phyloP scores from a whole-genome alignment of 768 basidiomycete genomes.

The Panus rudis region DNA sequence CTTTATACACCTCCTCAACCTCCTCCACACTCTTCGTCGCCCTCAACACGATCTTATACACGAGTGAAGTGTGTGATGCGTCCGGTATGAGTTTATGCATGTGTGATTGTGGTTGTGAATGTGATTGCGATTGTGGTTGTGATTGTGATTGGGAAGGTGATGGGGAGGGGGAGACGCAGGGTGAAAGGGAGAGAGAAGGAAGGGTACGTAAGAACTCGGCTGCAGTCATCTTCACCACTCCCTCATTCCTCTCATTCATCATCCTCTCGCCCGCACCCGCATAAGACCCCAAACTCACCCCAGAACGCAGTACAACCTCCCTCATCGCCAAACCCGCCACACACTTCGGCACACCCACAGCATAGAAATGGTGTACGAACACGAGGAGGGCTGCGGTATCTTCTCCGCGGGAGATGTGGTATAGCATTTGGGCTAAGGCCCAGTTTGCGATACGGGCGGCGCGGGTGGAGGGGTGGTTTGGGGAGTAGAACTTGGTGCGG shows the following conservation, averaged over 20 bases:
- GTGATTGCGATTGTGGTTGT: no score
- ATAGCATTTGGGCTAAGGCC: conserved; percentile 23
- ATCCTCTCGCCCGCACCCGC: no score
- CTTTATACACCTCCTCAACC: conserved; percentile 3
- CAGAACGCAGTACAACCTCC: no score
- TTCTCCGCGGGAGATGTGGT: conserved; percentile 10
- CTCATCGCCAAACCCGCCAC: conserved; percentile 6
- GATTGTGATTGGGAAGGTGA: no score
- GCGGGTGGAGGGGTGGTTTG: background rate
- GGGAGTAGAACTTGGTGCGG: background rate
- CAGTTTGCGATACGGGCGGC: conserved; percentile 11
- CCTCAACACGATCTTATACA: conserved; percentile 2
- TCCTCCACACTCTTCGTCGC: background rate
- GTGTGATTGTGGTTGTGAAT: no score
- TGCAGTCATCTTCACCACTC: no score
- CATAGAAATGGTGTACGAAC: conserved; percentile 46
- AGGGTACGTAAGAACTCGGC: no score
- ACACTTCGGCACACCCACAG: conserved; percentile 42
- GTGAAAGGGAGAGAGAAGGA: no score
- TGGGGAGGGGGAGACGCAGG: no score
- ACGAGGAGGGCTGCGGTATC: conserved; percentile 18
- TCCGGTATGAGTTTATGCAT: no score
- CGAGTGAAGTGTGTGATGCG: conserved; percentile 8
- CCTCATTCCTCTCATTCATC: no score
- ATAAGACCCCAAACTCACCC: no score